Percentiles rank a stretch among this genome's conserved stretches.
phyloP scores from a whole-genome alignment of 2,329 filamentous ascomycete species.

The Paracorniculantispora psalliotae region DNA sequence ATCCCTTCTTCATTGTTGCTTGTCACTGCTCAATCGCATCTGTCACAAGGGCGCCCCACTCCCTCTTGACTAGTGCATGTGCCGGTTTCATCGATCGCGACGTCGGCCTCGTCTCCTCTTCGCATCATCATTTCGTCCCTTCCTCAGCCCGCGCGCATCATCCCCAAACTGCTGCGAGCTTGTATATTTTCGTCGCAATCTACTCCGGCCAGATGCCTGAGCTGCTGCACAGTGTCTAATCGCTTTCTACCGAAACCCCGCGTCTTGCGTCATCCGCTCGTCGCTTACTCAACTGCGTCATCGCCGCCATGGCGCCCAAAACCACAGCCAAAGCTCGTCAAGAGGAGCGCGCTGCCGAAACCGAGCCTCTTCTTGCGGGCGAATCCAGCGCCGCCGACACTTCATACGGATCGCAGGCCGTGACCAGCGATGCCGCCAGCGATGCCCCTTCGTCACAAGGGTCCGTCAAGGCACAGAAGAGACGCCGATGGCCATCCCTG shows the following conservation, averaged over 20 bases:
- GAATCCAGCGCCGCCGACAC: background rate
- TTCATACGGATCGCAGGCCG: slow-evolving; percentile 7
- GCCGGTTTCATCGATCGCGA: background rate
- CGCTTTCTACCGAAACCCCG: background rate
- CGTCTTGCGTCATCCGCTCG: background rate
- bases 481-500: slow-evolving; percentile 66
- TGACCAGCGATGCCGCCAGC: background rate
- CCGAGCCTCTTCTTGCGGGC: slow-evolving; percentile 3
- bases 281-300: background rate
- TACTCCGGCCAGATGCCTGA: background rate
- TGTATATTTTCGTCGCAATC: background rate
- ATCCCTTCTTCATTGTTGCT: too few relatives aligned
- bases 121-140: background rate
- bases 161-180: background rate
- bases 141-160: background rate
- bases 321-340: background rate
- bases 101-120: background rate
- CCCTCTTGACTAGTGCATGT: background rate
- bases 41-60: background rate
- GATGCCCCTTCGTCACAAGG: background rate
- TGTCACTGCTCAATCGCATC: background rate
- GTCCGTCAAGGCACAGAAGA: slow-evolving; percentile 13
- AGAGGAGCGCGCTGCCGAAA: slow-evolving; percentile 4
- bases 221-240: background rate
- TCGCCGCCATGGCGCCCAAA: slow-evolving; percentile 7